Base-by-base conservation (phyloP, 768 basidiomycete species). In the Tylopilus vinaceipallidus region DNA sequence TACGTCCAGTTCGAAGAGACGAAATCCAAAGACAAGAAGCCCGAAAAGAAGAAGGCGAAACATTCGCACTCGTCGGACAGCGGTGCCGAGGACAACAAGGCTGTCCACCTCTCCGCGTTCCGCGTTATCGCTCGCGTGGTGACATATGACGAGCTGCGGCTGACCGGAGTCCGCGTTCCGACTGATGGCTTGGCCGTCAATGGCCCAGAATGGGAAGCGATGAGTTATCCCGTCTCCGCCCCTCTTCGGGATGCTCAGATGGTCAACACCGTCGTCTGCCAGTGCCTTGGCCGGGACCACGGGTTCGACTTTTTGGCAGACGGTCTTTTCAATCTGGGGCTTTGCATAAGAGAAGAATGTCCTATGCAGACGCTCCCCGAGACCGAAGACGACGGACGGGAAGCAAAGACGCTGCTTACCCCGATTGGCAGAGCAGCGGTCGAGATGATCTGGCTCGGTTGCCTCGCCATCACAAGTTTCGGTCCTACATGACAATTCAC, bases 261-360 rank as follows among this genome's bases (percentile, higher is more conserved):
- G 50, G 66, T 54, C 29, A 72, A 76, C 47, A 76, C 74, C 23
- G 73, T 69, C 47, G 75, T 89, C 37, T 86, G 83, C 11, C 67
- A 79, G 2, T 90, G 85, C 55, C 67, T 75, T 43, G 77, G 81
- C 22, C 79, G 84, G 19, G 78, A 83, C 26, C 66, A 71, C 1
- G 89, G 89, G 4, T 79, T 95, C 43, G 83, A 90, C 65, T 91
- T 95, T 53, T 66, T 83, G n/a, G 79, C 86, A 0, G 84, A 95
- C 42, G 91, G 89, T 0, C 74, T 94, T 46, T 76, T 82, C 55
- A 80, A 83, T 64, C 75, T 95, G 48, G 90, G 89, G 0, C 70
- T 94, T 53, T 84, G 84, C 57, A 59, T 55, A 17, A 42, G 38
- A 22, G 68, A 69, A 62, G 60, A 63, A 6, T 13, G 47, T 1